Conservation (phyloP, 176 grass and related monocot species). For the Rhipidocladum racemiflorum region DNA sequence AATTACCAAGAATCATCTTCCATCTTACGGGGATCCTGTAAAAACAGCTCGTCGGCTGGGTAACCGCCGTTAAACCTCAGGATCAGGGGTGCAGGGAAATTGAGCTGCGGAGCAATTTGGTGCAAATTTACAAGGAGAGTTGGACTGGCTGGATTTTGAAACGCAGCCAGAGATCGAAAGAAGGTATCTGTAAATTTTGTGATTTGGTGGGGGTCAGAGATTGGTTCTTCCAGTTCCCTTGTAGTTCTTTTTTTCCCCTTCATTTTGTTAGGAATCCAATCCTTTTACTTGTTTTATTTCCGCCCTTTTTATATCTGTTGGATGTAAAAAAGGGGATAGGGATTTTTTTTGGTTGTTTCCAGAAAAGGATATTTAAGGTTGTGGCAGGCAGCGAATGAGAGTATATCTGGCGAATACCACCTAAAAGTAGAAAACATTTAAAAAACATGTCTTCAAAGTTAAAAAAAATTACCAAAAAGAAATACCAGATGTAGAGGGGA, state of each 20-base stretch:
- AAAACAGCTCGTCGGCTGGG: background rate
- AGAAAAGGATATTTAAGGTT: conserved; percentile 68
- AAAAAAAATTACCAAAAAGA: too few species aligned
- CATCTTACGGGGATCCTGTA: background rate
- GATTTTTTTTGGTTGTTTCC: conserved; percentile 47
- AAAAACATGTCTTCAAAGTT: too few species aligned
- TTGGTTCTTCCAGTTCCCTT: conserved; percentile 45
- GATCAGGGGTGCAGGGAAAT: background rate
- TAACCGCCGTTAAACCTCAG: background rate
- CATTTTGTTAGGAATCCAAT: conserved; percentile 42
- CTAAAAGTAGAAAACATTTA: too few species aligned
- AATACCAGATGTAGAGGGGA: too few species aligned
- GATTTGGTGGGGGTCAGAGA: conserved; percentile 39
- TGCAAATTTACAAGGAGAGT: background rate
- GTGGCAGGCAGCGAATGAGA: conserved; percentile 34
- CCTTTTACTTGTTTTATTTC: conserved; percentile 18
- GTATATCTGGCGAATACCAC: too few species aligned
- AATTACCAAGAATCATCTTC: background rate
- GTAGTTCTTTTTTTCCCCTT: background rate
- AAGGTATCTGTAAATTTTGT: conserved; percentile 60
- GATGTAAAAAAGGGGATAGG: conserved; percentile 43
- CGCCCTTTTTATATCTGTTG: conserved; percentile 31
- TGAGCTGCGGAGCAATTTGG: background rate
- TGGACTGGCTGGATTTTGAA: conserved; percentile 55
- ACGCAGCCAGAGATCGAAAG: conserved; percentile 32